These are phyloP conservation scores for Hypericum androsaemum DNA, from an alignment of 345 rosid species.

Conservation along the genomic window DNA sequence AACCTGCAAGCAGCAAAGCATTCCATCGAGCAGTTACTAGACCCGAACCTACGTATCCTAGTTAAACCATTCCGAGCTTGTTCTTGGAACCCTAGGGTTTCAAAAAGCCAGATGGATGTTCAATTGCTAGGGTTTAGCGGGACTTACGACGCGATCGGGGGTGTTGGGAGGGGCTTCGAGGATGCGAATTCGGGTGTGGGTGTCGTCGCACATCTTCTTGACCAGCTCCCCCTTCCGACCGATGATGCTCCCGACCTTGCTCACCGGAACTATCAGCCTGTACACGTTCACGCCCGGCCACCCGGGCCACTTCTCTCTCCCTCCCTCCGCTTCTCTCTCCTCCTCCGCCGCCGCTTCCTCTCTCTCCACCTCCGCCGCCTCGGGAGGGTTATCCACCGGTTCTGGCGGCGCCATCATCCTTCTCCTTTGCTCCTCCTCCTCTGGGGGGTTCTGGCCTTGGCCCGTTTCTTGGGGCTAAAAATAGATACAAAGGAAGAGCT, in stretches of 20 bases:
- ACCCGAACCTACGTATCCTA: not conserved
- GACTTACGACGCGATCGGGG: constrained; percentile 64
- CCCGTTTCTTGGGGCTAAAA: no score
- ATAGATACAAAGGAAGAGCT: no score
- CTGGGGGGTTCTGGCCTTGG: no score
- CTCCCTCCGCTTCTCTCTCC: no score
- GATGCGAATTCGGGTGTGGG: constrained; percentile 72
- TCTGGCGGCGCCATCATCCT: no score
- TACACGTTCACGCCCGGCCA: constrained; percentile 89
- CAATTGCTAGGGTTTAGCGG: not conserved
- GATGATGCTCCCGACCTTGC: constrained; percentile 71
- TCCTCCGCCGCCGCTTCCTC: no score
- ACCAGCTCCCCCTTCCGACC: constrained; percentile 82
- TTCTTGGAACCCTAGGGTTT: not conserved
- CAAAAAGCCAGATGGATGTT: no score
- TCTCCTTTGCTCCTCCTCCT: no score
- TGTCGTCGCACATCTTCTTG: constrained; percentile 88
- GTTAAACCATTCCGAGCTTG: not conserved
- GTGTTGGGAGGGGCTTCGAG: constrained; percentile 55
- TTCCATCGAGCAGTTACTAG: not conserved
- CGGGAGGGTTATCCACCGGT: no score
- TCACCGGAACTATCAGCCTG: constrained; percentile 64
- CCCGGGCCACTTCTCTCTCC: constrained; percentile 48
- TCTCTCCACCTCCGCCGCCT: no score
- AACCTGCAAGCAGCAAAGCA: constrained; percentile 23